Conservation (phyloP, 768 basidiomycete species). For the Lactarius vividus region DNA sequence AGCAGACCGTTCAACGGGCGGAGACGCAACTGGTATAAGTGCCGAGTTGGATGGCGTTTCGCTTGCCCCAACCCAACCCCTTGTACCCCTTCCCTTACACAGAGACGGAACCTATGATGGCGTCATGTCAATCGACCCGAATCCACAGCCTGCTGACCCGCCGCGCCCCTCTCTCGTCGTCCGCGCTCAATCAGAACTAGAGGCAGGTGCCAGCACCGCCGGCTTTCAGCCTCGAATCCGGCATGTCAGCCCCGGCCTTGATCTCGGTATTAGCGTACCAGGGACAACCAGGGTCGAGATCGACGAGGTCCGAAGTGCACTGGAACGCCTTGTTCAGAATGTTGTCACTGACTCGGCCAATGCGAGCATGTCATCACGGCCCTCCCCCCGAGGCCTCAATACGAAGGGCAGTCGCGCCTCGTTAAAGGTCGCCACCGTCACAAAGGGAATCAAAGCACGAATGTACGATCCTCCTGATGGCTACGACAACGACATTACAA, state of each 20-base stretch:
- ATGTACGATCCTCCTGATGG: conserved; percentile 34
- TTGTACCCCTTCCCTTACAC: conserved; percentile 6
- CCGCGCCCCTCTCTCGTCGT: conserved; percentile 32
- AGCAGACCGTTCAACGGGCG: background rate
- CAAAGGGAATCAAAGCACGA: conserved; percentile 36
- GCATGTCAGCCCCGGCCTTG: conserved; percentile 8
- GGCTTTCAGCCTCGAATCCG: conserved; percentile 30
- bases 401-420: conserved; percentile 26
- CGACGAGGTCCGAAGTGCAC: conserved; percentile 40
- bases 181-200: conserved; percentile 32
- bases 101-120: conserved; percentile 35
- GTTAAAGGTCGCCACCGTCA: conserved; percentile 34
- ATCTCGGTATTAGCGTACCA: conserved; percentile 15
- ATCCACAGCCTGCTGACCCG: conserved; percentile 35
- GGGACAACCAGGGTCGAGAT: conserved; percentile 30
- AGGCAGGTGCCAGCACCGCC: conserved; percentile 1
- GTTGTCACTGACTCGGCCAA: conserved; percentile 30
- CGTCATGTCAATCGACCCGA: conserved; percentile 36
- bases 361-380: conserved; percentile 5
- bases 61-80: background rate
- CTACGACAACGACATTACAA: conserved; percentile 37
- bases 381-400: conserved; percentile 25
- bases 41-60: background rate
- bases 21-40: conserved; percentile 7
- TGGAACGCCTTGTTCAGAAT: conserved; percentile 41